Evolutionary conservation across 257 asterid species (phyloP).

Genomic region (Parsonsia alboflavescens): DNA sequence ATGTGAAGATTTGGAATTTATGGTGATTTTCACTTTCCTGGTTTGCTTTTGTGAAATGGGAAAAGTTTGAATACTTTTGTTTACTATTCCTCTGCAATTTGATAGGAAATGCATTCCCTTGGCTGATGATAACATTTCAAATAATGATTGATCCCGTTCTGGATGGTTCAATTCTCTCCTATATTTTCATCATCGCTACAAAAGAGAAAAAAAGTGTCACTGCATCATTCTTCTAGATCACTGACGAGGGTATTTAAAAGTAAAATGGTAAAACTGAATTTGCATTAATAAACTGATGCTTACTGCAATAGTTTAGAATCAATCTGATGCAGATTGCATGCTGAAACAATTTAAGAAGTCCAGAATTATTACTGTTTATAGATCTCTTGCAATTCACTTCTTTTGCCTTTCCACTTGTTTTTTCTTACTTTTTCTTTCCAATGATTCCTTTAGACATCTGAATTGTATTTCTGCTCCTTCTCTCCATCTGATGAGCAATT

Average conservation of each 20-base stretch:
- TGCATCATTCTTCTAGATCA: background rate
- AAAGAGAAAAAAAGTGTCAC: too few species aligned
- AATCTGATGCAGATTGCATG: background rate
- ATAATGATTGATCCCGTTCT: background rate
- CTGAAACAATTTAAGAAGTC: background rate
- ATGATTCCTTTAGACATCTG: background rate
- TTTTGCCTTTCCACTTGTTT: background rate
- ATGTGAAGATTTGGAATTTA: background rate
- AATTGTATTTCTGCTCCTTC: background rate
- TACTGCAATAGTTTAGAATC: background rate
- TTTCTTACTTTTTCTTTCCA: background rate
- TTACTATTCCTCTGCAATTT: background rate
- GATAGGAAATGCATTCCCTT: background rate
- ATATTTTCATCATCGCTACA: background rate
- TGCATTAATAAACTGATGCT: background rate
- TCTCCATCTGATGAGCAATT: background rate
- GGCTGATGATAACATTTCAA: too few species aligned
- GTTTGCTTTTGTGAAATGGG: constrained; percentile 1
- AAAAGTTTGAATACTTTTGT: background rate
- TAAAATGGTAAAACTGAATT: background rate
- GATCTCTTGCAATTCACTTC: background rate
- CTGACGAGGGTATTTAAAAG: background rate
- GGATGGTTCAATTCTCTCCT: background rate
- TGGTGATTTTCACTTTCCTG: background rate
- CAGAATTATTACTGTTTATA: background rate